Evolutionary conservation across 768 basidiomycete genomes (phyloP), one percentile per base, ranked within the genome.

Genomic region (Amanita rubescens): DNA sequence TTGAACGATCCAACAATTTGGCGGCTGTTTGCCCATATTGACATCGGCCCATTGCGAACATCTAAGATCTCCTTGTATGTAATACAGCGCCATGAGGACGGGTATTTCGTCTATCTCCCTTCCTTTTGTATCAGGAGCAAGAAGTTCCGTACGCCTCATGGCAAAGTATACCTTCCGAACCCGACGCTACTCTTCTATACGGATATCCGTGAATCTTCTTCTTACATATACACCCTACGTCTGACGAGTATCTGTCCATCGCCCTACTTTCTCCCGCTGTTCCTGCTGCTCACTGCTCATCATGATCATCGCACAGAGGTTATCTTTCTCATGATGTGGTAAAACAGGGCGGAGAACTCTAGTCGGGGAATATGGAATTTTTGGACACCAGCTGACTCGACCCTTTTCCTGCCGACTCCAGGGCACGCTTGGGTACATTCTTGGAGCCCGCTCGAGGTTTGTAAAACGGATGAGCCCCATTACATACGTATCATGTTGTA

Each of bases 61-160:
- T 52, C 51, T 39, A 17, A 44, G 51, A 52, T 52, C 39, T 24
- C 19, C 17, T 8, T 33, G 25, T 43, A 43, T 51, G 50, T 51
- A 51, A 51, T 51, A 38, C 33, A 20, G 17, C 27, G 3, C 39
- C 37, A 38, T 39, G 49, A 51, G 49, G 37, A 24, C 34, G n/a
- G 9, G 2, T 30, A n/a, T 12, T 46, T 11, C 44, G 3, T 20
- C 15, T 10, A 15, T 33, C 22, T 17, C 34, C 20, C 33, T 49
- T 35, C 32, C 33, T 49, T 49, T 49, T 34, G 20, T 20, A 35
- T 27, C 1, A 2, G 15, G 44, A n/a, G 9, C 14, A 9, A 42
- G 9, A 20, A 42, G 41, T 22, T 42, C 41, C 41, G 20, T 42
- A 17, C 44, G 44, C 44, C 44, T 45, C 44, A 45, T 30, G 44